Conservation (phyloP, 2,329 filamentous ascomycete species). For the Exserohilum rostratum region DNA sequence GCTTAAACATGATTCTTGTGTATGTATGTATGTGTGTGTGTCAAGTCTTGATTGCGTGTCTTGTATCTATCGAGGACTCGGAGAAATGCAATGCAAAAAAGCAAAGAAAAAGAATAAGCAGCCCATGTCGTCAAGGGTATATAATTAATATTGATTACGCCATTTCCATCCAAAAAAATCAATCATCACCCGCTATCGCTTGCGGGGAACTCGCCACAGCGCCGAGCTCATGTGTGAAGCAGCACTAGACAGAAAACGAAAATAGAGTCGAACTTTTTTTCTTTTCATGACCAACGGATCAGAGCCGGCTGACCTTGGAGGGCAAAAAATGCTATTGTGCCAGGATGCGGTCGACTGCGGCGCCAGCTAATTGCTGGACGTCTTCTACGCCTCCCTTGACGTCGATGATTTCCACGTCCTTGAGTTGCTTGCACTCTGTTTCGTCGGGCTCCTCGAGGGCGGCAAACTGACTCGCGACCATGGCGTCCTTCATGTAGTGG, state of each 20-base stretch:
- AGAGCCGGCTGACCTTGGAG: conserved; percentile 6
- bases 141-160: conserved; percentile 1
- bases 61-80: not conserved
- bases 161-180: not conserved
- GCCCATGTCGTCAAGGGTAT: not conserved
- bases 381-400: conserved; percentile 51
- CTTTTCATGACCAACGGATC: not conserved
- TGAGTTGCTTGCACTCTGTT: conserved; percentile 62
- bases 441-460: conserved; percentile 80
- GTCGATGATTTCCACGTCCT: conserved; percentile 55
- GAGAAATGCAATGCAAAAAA: not conserved
- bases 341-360: conserved; percentile 47
- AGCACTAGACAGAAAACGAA: not conserved
- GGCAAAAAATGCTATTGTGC: conserved; percentile 7
- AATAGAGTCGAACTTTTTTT: not conserved
- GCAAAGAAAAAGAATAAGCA: not conserved
- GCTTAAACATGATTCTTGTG: not conserved
- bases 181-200: not conserved
- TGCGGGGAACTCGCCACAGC: not conserved
- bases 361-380: conserved; percentile 49
- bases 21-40: not conserved
- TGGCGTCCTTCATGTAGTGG: conserved; percentile 94
- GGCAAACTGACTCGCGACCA: conserved; percentile 92
- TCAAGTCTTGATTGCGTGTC: not conserved
- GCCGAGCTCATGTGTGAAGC: not conserved